Conservation (phyloP, 1,139 yeast genomes). For the Starmera stellimalicola region DNA sequence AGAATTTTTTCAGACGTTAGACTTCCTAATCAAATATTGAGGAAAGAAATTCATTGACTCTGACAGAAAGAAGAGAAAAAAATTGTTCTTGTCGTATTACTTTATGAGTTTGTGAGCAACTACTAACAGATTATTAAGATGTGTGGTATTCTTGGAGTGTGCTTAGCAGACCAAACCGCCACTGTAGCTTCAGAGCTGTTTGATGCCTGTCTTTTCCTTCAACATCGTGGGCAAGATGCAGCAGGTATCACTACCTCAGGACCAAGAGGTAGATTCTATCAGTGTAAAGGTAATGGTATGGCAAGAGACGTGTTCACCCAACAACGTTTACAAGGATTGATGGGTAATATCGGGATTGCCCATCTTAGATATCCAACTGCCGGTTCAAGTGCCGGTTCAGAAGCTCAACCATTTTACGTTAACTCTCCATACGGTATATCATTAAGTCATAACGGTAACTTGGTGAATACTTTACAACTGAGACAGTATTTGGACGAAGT, state of each 20-base stretch:
- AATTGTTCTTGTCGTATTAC: not conserved
- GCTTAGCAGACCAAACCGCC: conserved; percentile 64
- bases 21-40: conserved; percentile 39
- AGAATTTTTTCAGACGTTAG: conserved; percentile 38
- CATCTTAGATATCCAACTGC: conserved; percentile 97
- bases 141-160: conserved; percentile 95
- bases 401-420: conserved; percentile 98
- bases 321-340: conserved; percentile 63
- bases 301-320: conserved; percentile 95
- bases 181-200: conserved; percentile 83
- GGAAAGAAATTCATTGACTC: conserved; percentile 26
- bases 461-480: conserved; percentile 77
- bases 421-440: conserved; percentile 93
- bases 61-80: too few relatives aligned
- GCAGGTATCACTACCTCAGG: conserved; percentile 99
- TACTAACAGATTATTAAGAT: conserved; percentile 25
- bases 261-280: conserved; percentile 84
- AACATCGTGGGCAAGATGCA: conserved; percentile 98
- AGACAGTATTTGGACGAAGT: conserved; percentile 78
- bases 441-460: conserved; percentile 87
- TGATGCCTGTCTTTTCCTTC: conserved; percentile 89
- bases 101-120: not conserved
- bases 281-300: conserved; percentile 99
- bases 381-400: conserved; percentile 93
- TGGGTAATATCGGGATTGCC: conserved; percentile 93